These are phyloP conservation scores for Cyberlindnera amylophila DNA, from an alignment of 805 yeast genomes.

Conservation along the genomic window DNA sequence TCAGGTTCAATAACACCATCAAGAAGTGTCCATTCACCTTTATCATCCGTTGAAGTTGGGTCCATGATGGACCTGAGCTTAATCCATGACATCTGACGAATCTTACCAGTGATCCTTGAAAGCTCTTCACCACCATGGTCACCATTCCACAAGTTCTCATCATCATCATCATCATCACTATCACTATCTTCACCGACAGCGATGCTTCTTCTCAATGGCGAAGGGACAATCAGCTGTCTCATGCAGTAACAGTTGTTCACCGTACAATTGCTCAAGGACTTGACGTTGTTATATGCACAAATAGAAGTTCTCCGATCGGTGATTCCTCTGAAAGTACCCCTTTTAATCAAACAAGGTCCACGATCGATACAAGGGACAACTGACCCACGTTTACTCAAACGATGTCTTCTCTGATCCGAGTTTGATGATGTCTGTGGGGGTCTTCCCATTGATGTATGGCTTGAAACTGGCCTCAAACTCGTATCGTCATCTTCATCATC, in stretches of 20 bases:
- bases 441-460: background rate
- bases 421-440: background rate
- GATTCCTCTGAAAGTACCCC: conserved; percentile 29
- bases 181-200: background rate
- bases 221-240: conserved; percentile 14
- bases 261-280: conserved; percentile 3
- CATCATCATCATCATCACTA: conserved; percentile 4
- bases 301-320: conserved; percentile 26
- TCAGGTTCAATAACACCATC: background rate
- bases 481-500: too few species aligned
- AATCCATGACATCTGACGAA: conserved; percentile 8
- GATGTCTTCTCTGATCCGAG: background rate
- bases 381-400: background rate
- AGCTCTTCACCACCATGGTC: conserved; percentile 4
- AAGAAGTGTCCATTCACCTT: conserved; percentile 1
- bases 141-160: background rate
- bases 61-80: conserved; percentile 5
- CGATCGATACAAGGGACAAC: conserved; percentile 10
- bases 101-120: conserved; percentile 1
- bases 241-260: conserved; percentile 17
- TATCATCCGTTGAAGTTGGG: background rate
- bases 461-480: background rate
- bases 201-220: conserved; percentile 10
- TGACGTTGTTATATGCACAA: conserved; percentile 16
- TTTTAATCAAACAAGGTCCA: conserved; percentile 15